Conservation (phyloP, 2,329 filamentous ascomycete genomes). For the Verticillium klebahnii region DNA sequence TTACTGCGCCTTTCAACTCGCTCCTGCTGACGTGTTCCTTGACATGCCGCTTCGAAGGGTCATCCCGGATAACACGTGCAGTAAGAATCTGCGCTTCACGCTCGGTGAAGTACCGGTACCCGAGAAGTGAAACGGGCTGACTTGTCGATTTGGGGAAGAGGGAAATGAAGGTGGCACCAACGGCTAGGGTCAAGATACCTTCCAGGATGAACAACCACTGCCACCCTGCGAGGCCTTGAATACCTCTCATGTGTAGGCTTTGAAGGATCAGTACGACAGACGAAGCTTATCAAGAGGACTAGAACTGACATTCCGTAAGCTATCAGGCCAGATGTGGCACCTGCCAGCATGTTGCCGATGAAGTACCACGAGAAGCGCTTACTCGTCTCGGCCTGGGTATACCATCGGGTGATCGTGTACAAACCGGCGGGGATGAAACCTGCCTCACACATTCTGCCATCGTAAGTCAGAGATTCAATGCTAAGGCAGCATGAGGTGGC, state of each 20-base stretch:
- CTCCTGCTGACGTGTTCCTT: conserved; percentile 22
- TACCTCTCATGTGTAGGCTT: conserved; percentile 26
- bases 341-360: conserved; percentile 37
- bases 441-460: conserved; percentile 21
- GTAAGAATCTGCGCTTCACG: conserved; percentile 27
- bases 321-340: conserved; percentile 33
- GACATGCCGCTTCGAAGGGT: conserved; percentile 27
- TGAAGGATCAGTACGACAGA: background rate
- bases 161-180: conserved; percentile 23
- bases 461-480: background rate
- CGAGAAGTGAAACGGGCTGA: conserved; percentile 24
- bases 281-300: no score
- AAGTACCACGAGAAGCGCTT: conserved; percentile 41
- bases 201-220: conserved; percentile 31
- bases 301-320: conserved; percentile 32
- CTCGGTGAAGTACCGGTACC: conserved; percentile 26
- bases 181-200: conserved; percentile 29
- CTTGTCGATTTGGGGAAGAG: conserved; percentile 22
- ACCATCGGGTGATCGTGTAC: conserved; percentile 43
- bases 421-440: conserved; percentile 42
- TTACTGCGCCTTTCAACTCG: conserved; percentile 28
- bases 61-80: conserved; percentile 25
- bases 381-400: conserved; percentile 39
- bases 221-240: conserved; percentile 24
- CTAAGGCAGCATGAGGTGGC: background rate